phyloP scores from a whole-genome alignment of 768 basidiomycete genomes.

The Podaxis pistillaris region DNA sequence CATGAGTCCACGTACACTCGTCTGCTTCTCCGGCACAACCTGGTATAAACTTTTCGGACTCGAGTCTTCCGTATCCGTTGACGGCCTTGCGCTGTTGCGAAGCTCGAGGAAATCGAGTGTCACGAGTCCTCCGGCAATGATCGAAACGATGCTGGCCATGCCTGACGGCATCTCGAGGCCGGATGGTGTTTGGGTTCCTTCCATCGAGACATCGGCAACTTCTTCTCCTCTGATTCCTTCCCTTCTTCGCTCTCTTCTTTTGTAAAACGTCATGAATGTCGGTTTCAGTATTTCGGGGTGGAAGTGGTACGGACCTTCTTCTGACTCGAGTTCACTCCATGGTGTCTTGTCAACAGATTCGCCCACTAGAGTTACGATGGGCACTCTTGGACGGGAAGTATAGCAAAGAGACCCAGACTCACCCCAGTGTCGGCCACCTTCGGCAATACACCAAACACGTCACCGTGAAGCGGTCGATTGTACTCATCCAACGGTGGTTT shows the following conservation, averaged over 20 bases:
- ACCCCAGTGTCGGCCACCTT: slow-evolving; percentile 76
- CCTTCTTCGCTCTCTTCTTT: slow-evolving; percentile 50
- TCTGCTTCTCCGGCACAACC: slow-evolving; percentile 92
- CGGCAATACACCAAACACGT: slow-evolving; percentile 96
- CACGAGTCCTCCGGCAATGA: slow-evolving; percentile 94
- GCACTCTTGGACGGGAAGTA: neutral
- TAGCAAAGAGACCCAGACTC: slow-evolving; percentile 44
- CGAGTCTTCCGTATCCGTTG: slow-evolving; percentile 55
- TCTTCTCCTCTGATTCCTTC: slow-evolving; percentile 58
- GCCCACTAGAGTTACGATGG: slow-evolving; percentile 50
- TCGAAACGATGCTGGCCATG: slow-evolving; percentile 91
- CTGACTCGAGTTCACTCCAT: slow-evolving; percentile 97
- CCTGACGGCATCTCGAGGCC: slow-evolving; percentile 97
- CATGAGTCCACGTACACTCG: slow-evolving; percentile 86
- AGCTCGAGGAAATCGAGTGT: slow-evolving; percentile 99
- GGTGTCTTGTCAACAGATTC: slow-evolving; percentile 82
- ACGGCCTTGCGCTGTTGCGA: slow-evolving; percentile 66
- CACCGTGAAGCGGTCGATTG: slow-evolving; percentile 95
- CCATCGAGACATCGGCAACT: slow-evolving; percentile 60
- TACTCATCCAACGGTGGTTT: slow-evolving; percentile 98
- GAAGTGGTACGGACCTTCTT: slow-evolving; percentile 67
- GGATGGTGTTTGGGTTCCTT: slow-evolving; percentile 90
- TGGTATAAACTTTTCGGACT: slow-evolving; percentile 86
- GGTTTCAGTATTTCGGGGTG: too few species aligned
- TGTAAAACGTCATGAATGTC: slow-evolving; percentile 14